Percentiles rank a stretch among this genome's conserved stretches.
phyloP scores from a whole-genome alignment of 2,329 filamentous ascomycete species.

The Fusarium pseudoanthophilum region DNA sequence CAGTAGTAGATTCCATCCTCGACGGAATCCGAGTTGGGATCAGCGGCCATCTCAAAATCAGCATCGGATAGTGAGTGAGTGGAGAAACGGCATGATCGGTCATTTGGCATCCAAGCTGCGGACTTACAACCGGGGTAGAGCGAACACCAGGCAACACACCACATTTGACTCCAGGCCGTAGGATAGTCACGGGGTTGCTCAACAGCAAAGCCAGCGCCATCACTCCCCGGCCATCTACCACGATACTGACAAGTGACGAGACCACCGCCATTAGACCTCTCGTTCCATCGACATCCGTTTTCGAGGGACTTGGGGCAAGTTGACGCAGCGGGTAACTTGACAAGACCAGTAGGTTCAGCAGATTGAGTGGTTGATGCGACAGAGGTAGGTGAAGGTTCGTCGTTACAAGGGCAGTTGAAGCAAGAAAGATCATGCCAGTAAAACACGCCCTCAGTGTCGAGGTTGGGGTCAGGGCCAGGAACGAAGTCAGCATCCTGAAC shows the following conservation, averaged over 20 bases:
- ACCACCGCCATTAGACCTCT: background rate
- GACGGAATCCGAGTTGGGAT: background rate
- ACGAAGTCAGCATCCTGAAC: constrained; percentile 7
- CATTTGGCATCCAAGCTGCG: background rate
- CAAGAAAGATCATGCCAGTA: constrained; percentile 20
- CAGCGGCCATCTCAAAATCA: constrained; percentile 8
- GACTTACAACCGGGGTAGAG: constrained; percentile 3
- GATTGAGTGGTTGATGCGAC: background rate
- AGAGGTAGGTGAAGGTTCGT: background rate
- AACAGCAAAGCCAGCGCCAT: background rate
- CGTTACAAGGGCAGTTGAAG: constrained; percentile 10
- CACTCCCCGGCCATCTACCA: constrained; percentile 2
- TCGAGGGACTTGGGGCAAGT: background rate
- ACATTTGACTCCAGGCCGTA: constrained; percentile 4
- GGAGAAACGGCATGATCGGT: constrained; percentile 1
- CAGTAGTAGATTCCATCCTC: constrained; percentile 7
- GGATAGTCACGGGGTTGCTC: constrained; percentile 8
- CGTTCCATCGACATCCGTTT: background rate
- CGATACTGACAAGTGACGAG: background rate
- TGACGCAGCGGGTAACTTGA: constrained; percentile 1
- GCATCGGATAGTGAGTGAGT: background rate
- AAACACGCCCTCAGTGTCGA: constrained; percentile 4
- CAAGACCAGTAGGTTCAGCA: background rate
- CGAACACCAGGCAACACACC: constrained; percentile 14
- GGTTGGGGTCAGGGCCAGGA: background rate